Evolutionary conservation across 805 yeast genomes (phyloP).

Genomic region (Myxozyma udenii): DNA sequence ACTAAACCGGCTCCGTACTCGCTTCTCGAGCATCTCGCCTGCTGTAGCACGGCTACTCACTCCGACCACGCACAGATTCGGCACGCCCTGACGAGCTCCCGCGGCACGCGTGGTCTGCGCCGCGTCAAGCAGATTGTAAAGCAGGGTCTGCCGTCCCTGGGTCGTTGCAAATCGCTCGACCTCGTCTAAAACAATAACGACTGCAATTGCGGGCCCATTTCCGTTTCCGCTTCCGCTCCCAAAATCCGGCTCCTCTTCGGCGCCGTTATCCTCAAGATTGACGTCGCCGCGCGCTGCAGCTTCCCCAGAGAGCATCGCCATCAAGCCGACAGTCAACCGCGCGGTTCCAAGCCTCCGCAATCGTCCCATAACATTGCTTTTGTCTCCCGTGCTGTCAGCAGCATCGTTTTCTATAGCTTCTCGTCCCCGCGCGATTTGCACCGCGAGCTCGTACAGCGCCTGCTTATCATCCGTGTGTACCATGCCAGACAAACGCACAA

Average conservation of each 20-base stretch:
- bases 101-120: conserved; percentile 54
- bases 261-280: conserved; percentile 4
- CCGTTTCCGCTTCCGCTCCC: background rate
- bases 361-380: background rate
- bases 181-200: conserved; percentile 79
- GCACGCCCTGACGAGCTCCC: conserved; percentile 43
- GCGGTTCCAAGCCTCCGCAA: background rate
- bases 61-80: conserved; percentile 74
- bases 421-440: conserved; percentile 63
- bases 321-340: conserved; percentile 31
- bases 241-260: background rate
- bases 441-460: conserved; percentile 82
- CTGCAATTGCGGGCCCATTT: conserved; percentile 44
- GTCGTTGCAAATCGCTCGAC: conserved; percentile 68
- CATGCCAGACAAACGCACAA: conserved; percentile 64
- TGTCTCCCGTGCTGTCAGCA: background rate
- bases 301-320: conserved; percentile 31
- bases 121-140: conserved; percentile 84
- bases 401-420: conserved; percentile 6
- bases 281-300: conserved; percentile 9
- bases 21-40: conserved; percentile 78
- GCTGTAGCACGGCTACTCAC: conserved; percentile 70
- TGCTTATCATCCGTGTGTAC: conserved; percentile 69
- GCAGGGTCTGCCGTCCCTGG: conserved; percentile 70
- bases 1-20: conserved; percentile 86